phyloP scores from a whole-genome alignment of 352 stramenopile species.

The Phytophthora pisi region DNA sequence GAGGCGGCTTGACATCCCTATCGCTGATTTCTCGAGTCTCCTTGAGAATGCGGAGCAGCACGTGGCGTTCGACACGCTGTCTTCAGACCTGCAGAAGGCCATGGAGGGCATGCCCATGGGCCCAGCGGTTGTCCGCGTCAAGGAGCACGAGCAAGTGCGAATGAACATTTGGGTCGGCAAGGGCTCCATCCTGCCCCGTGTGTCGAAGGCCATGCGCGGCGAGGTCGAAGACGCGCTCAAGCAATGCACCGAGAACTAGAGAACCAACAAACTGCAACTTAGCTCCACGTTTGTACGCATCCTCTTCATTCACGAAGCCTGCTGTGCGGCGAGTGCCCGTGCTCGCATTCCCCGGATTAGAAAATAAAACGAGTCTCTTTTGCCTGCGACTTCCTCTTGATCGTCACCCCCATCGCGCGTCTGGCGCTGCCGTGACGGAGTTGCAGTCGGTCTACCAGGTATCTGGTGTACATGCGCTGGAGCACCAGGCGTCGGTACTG shows the following conservation, averaged over 20 bases:
- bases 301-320: constrained; percentile 8
- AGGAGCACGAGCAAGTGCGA: constrained; percentile 45
- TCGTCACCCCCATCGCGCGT: constrained; percentile 14
- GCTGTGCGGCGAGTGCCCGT: constrained; percentile 20
- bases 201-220: constrained; percentile 67
- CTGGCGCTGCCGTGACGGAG: constrained; percentile 1
- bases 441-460: constrained; percentile 1
- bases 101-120: constrained; percentile 49
- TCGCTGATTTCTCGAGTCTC: constrained; percentile 53
- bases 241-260: constrained; percentile 21
- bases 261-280: constrained; percentile 5
- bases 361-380: constrained; percentile 84
- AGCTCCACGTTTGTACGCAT: not conserved
- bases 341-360: constrained; percentile 62
- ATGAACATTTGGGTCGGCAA: constrained; percentile 85
- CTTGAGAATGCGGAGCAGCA: constrained; percentile 58
- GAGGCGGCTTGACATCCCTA: constrained; percentile 55
- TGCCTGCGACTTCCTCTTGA: constrained; percentile 43
- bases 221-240: constrained; percentile 63
- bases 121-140: constrained; percentile 61
- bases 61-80: constrained; percentile 56
- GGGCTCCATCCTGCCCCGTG: constrained; percentile 70
- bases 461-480: constrained; percentile 23
- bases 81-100: constrained; percentile 36
- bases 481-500: not conserved